Base-by-base conservation (phyloP, 768 basidiomycete species). In the Leccinum imitatum region DNA sequence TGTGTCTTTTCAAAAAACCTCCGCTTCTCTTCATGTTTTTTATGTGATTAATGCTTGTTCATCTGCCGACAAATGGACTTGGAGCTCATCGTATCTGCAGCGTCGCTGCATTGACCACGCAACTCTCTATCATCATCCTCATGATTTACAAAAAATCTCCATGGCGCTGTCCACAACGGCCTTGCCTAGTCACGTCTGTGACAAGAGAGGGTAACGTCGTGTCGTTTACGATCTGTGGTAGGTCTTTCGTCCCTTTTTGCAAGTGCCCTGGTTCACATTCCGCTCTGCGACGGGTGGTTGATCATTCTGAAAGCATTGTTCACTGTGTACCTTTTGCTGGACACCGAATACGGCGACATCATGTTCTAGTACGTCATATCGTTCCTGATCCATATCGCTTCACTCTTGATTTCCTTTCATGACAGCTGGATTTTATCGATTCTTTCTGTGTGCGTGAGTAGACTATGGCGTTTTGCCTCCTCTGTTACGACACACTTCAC, bases 301-400 rank as follows among this genome's bases (percentile, higher is more conserved):
- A 50, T 50, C n/a, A 11, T 50, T 30, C 27, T 50, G 48, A 50
- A 33, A 64, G 61, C 27, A 4, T 21, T 64, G 19, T 7, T 62
- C 14, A 48, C 53, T 8, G 54, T 58, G 37, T 58, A 58, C 27
- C 33, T 63, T 17, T 54, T 54, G 21, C 53, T 63, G 15, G 62
- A 63, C 17, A 21, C 48, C 1, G 48, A 51, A 41, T 54, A 57
- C 14, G 33, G 59, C 15, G 59, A 54, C 33, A 44, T 63, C 56
- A 54, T 60, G 46, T 62, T 62, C 57, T 58, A 62, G 63, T 63
- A 54, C 35, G 60, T 30, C 54, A 31, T 27, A 8, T 39, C n/a
- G 11, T 23, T 39, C 25, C n/a, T 44, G 11, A 21, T 41, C 53
- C n/a, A 4, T 35, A n/a, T 21, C 6, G 46, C 46, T 15, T 37